Conservation (phyloP, 1,139 yeast genomes). For the Torulaspora globosa region DNA sequence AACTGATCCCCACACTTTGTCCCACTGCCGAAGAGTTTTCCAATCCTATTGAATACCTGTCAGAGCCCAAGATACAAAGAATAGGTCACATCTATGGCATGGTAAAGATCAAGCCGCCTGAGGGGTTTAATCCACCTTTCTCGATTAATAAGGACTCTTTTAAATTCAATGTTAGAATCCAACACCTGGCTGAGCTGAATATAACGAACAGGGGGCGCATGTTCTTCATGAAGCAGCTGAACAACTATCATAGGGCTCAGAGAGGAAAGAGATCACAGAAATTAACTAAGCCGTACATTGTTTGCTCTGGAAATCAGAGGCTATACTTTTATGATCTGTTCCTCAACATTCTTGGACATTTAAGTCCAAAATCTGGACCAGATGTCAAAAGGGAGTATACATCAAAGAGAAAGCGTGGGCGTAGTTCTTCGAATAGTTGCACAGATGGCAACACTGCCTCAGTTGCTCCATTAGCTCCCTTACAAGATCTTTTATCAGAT, state of each 20-base stretch:
- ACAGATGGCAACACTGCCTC: not conserved
- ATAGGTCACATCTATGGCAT: slow-evolving; percentile 61
- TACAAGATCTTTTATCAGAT: slow-evolving; percentile 18
- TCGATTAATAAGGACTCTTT: slow-evolving; percentile 50
- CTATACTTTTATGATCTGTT: slow-evolving; percentile 54
- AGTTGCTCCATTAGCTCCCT: slow-evolving; percentile 3
- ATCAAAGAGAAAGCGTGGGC: slow-evolving; percentile 8
- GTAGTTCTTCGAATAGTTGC: not conserved
- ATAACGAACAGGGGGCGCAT: slow-evolving; percentile 57
- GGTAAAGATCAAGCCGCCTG: slow-evolving; percentile 62
- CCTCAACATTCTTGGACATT: slow-evolving; percentile 40
- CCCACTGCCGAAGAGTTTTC: slow-evolving; percentile 55
- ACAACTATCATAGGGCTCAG: slow-evolving; percentile 52
- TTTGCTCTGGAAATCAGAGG: slow-evolving; percentile 14
- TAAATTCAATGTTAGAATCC: slow-evolving; percentile 62
- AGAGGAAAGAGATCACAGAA: slow-evolving; percentile 19
- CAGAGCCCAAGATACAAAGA: slow-evolving; percentile 46
- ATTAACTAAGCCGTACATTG: slow-evolving; percentile 15
- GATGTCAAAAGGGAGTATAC: slow-evolving; percentile 1
- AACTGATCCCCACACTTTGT: slow-evolving; percentile 51
- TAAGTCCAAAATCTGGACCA: not conserved
- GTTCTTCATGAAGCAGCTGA: slow-evolving; percentile 57
- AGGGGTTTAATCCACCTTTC: slow-evolving; percentile 50
- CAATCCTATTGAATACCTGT: slow-evolving; percentile 59
- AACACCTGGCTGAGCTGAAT: slow-evolving; percentile 60